Percentiles rank a stretch among this genome's conserved stretches.
Conservation (phyloP, 495 filamentous ascomycete genomes). For the Saxispiralis lemnorum region DNA sequence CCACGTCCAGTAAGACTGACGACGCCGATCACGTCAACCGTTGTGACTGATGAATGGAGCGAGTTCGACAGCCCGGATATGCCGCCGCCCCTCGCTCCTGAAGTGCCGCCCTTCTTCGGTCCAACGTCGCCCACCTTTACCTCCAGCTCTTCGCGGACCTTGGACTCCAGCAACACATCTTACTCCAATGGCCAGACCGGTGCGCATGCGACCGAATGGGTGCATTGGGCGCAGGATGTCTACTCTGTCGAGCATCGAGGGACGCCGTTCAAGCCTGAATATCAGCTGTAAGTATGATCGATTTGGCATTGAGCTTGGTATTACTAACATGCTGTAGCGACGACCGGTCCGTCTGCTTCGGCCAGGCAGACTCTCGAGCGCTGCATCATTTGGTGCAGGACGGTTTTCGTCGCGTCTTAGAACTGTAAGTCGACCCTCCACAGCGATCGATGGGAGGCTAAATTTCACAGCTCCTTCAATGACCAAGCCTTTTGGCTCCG, state of each 20-base stretch:
- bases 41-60: background rate
- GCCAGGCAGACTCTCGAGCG: slow-evolving; percentile 25
- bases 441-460: background rate
- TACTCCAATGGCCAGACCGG: slow-evolving; percentile 13
- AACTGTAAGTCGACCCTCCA: slow-evolving; percentile 24
- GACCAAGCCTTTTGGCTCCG: slow-evolving; percentile 34
- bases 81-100: slow-evolving; percentile 15
- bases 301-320: background rate
- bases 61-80: background rate
- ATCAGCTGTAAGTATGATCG: slow-evolving; percentile 27
- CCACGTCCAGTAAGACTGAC: slow-evolving; percentile 1
- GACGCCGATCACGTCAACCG: slow-evolving; percentile 2
- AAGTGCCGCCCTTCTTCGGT: slow-evolving; percentile 12
- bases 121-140: slow-evolving; percentile 21
- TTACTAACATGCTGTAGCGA: slow-evolving; percentile 12
- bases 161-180: slow-evolving; percentile 15
- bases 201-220: background rate
- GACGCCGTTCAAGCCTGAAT: slow-evolving; percentile 25
- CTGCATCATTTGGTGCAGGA: slow-evolving; percentile 24
- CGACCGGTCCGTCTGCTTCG: slow-evolving; percentile 23
- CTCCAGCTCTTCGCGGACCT: slow-evolving; percentile 11
- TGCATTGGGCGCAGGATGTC: slow-evolving; percentile 38
- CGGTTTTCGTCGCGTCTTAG: slow-evolving; percentile 23
- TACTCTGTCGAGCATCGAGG: slow-evolving; percentile 27
- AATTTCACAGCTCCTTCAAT: slow-evolving; percentile 23